Evolutionary conservation across 352 stramenopile genomes (phyloP), one percentile per base, ranked within the genome.

Genomic region (Pythium graminicola): DNA sequence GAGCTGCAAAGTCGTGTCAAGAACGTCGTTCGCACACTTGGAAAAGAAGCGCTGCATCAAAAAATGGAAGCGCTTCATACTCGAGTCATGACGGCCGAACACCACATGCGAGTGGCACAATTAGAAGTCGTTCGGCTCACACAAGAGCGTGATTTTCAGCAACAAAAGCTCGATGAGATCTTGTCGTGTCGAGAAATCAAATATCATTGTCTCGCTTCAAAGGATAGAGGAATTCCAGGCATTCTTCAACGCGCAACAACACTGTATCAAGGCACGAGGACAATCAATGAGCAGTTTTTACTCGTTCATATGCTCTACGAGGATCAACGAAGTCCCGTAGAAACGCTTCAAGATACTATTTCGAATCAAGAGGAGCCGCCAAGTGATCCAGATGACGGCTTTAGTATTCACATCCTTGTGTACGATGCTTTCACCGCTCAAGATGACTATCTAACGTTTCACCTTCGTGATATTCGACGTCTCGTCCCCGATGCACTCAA

Each of bases 251-350:
- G 73, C 1, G 60, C 57, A 10, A 74, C 60, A 0, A 54, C 51
- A 16, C 64, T 86, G 3, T 82, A 63, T 39, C 76, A 74, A 13
- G 64, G 73, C 16, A 59, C 69, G 11, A 57, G 60, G 7, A 60
- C 69, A 14, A 26, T 88, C 3, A 74, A 59, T 28, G 57, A 57
- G 3, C 73, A 81, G 29, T 64, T 68, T 35, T 39, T 87, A 24
- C 36, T 87, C 14, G 42, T 90, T 0, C 80, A 86, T 50, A 72
- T 85, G 26, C 55, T 87, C 0, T 85, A 75, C 46, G 77, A 86
- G 52, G 74, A 86, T 49, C 51, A 52, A 6, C 55, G 64, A 22
- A 17, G 3, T 23, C 16, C 14, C 16, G 35, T 19, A 2, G 32
- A 44, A 4, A 33, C 24, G 3, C 7, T 17, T 2, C 33, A 11